Conservation (phyloP, 805 yeast species). For the Kazachstania psychrophila region DNA sequence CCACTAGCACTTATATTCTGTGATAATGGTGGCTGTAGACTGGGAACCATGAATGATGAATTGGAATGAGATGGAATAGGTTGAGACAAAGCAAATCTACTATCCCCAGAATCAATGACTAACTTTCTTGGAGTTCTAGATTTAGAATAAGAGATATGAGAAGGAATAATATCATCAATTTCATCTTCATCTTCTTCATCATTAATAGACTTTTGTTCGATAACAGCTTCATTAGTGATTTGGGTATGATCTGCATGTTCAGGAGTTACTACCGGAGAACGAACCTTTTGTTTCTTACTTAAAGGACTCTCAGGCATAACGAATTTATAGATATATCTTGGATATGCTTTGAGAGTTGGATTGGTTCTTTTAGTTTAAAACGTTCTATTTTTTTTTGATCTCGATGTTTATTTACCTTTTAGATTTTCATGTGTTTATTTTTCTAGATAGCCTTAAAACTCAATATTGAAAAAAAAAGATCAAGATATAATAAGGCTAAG, state of each 20-base stretch:
- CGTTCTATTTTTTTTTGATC: no score
- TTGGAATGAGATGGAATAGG: constrained; percentile 11
- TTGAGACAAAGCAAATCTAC: constrained; percentile 19
- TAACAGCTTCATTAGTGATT: background rate
- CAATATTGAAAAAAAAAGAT: no score
- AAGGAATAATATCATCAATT: background rate
- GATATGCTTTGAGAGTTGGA: background rate
- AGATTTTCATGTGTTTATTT: no score
- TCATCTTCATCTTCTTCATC: background rate
- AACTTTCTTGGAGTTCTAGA: constrained; percentile 23
- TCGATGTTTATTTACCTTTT: no score
- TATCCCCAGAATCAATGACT: constrained; percentile 17
- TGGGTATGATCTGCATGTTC: background rate
- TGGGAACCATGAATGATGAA: constrained; percentile 21
- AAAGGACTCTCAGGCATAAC: constrained; percentile 13
- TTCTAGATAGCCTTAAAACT: no score
- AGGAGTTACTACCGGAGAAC: background rate
- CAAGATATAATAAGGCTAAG: no score
- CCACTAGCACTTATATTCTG: constrained; percentile 27
- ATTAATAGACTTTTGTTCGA: background rate
- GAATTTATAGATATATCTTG: background rate
- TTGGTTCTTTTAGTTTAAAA: no score
- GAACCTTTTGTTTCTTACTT: constrained; percentile 15
- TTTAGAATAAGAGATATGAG: background rate
- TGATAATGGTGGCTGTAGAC: constrained; percentile 27